These are phyloP conservation scores for Suhomyces coccinellae DNA, from an alignment of 1,139 yeast genomes.

Conservation along the genomic window DNA sequence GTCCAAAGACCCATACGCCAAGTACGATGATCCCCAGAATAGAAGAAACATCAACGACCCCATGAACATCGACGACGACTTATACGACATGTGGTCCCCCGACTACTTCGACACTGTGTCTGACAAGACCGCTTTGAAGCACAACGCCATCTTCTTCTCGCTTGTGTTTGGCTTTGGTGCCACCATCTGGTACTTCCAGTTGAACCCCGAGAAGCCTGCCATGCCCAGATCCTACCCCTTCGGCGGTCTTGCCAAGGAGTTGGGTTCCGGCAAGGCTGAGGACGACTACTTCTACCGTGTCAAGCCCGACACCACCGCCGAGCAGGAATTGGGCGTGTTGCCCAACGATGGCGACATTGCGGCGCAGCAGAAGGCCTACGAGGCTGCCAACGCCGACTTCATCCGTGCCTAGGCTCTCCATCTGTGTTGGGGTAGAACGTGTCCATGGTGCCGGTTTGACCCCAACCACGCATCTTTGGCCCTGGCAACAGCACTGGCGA, in stretches of 20 bases:
- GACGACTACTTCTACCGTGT: constrained; percentile 47
- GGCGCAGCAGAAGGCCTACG: constrained; percentile 35
- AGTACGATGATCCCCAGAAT: constrained; percentile 80
- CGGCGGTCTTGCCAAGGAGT: constrained; percentile 70
- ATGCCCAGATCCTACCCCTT: constrained; percentile 75
- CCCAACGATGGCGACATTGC: constrained; percentile 31
- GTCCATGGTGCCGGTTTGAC: no score
- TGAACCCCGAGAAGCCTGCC: constrained; percentile 75
- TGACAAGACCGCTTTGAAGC: constrained; percentile 61
- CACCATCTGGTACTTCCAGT: constrained; percentile 52
- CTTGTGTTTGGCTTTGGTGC: constrained; percentile 56
- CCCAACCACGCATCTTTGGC: background rate
- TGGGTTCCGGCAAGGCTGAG: constrained; percentile 62
- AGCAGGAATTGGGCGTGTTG: constrained; percentile 41
- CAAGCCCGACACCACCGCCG: constrained; percentile 44
- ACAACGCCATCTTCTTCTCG: constrained; percentile 54
- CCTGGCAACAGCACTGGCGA: background rate
- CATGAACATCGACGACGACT: constrained; percentile 67
- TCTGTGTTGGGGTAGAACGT: no score
- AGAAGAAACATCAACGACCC: constrained; percentile 80
- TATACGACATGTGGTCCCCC: constrained; percentile 85
- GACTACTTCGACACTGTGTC: constrained; percentile 65
- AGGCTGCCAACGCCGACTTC: constrained; percentile 39
- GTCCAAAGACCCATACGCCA: constrained; percentile 66
- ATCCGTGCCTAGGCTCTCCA: constrained; percentile 26